These are phyloP conservation scores for Backusella mclennaniae DNA, from an alignment of 192 early-diverging fungal species.

Conservation along the genomic window DNA sequence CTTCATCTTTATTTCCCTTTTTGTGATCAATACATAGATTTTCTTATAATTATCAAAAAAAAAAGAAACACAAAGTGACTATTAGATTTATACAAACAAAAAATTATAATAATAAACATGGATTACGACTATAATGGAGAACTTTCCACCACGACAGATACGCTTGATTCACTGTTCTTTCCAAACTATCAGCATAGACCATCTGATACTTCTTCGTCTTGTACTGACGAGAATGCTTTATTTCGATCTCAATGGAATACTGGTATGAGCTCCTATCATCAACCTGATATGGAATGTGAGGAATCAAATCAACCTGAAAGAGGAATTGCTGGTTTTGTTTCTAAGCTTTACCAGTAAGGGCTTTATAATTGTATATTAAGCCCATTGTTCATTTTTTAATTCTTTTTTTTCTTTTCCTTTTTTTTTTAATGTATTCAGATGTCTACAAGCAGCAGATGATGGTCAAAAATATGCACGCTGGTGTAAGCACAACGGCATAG, in stretches of 20 bases:
- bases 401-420: not conserved
- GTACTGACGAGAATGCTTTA: not conserved
- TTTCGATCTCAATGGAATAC: slow-evolving; percentile 7
- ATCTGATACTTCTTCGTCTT: not conserved
- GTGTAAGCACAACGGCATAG: slow-evolving; percentile 33
- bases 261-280: not conserved
- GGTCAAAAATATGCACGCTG: slow-evolving; percentile 38
- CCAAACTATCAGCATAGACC: not conserved
- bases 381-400: not conserved
- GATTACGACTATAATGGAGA: slow-evolving; percentile 7
- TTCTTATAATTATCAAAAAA: not conserved
- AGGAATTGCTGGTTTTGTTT: slow-evolving; percentile 39
- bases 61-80: not conserved
- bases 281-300: slow-evolving; percentile 16
- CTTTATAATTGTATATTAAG: not conserved
- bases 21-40: not conserved
- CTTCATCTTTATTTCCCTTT: not conserved
- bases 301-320: slow-evolving; percentile 22
- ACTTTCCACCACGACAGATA: not conserved
- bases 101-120: not conserved
- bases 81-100: not conserved
- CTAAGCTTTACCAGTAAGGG: slow-evolving; percentile 36
- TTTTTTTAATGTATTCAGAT: slow-evolving; percentile 15
- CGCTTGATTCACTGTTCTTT: not conserved
- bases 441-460: slow-evolving; percentile 36